Conservation (phyloP, 345 rosid genomes). For the Reutealis trisperma region DNA sequence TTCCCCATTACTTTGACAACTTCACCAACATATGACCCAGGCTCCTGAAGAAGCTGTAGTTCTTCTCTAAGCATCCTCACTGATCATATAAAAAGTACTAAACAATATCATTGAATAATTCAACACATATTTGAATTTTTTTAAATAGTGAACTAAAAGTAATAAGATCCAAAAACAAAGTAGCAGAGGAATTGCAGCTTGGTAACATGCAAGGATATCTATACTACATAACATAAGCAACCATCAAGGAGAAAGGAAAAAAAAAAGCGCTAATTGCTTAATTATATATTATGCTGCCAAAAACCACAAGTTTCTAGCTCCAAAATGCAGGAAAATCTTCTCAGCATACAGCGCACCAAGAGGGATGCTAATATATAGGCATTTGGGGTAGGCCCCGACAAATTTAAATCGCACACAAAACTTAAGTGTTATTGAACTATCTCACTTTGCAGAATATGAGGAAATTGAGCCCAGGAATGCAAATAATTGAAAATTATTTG, state of each 20-base stretch:
- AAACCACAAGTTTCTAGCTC: neutral
- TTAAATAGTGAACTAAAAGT: too few relatives aligned
- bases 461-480: neutral
- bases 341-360: too few relatives aligned
- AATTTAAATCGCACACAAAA: too few relatives aligned
- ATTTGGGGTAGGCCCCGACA: too few relatives aligned
- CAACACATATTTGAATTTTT: too few relatives aligned
- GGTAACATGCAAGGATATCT: neutral
- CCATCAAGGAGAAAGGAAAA: too few relatives aligned
- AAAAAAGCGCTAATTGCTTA: neutral
- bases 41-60: conserved; percentile 95
- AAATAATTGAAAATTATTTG: neutral
- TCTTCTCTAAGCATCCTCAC: conserved; percentile 98
- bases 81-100: conserved; percentile 19
- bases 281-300: neutral
- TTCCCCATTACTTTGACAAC: conserved; percentile 99
- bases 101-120: neutral
- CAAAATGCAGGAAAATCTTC: too few relatives aligned
- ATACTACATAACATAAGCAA: neutral
- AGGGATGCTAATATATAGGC: too few relatives aligned
- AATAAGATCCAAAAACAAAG: neutral
- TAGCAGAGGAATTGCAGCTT: neutral
- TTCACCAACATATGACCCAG: conserved; percentile 99
- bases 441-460: neutral
- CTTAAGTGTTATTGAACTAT: too few relatives aligned